Conservation (phyloP, 371 early-diverging fungal species). For the Batkoa obscura region DNA sequence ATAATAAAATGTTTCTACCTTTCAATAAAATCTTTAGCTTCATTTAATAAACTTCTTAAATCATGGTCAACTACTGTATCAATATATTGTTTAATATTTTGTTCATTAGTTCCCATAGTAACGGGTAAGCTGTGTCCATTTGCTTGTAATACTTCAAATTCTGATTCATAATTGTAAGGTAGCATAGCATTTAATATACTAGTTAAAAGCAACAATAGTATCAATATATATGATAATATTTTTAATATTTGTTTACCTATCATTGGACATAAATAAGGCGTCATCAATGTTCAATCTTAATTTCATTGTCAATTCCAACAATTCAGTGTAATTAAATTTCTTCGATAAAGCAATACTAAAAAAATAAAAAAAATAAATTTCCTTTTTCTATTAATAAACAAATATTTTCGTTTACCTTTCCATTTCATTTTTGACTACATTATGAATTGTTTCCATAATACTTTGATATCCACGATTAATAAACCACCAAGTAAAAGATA, state of each 20-base stretch:
- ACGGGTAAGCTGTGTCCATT: constrained; percentile 22
- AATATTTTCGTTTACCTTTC: constrained; percentile 24
- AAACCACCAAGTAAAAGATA: constrained; percentile 82
- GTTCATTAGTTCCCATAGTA: constrained; percentile 10
- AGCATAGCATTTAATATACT: constrained; percentile 38
- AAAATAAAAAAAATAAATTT: not conserved
- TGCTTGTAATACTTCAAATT: constrained; percentile 33
- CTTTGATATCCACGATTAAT: constrained; percentile 72
- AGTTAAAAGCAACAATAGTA: not conserved
- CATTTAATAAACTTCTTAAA: constrained; percentile 64
- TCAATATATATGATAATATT: not conserved
- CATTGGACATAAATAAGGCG: not conserved
- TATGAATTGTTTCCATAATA: constrained; percentile 37
- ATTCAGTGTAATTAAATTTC: constrained; percentile 7
- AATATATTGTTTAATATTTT: too few species aligned
- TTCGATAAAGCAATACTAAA: constrained; percentile 5
- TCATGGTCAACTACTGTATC: too few species aligned
- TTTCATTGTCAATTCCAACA: not conserved
- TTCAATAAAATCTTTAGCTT: constrained; percentile 62
- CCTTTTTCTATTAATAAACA: too few species aligned
- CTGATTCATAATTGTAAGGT: constrained; percentile 38
- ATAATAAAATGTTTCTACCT: too few species aligned
- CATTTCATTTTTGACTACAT: constrained; percentile 41
- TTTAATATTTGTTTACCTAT: too few species aligned
- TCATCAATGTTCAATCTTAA: not conserved